These are phyloP conservation scores for Termitomyces sp. DNA, from an alignment of 768 basidiomycete species.

Conservation along the genomic window DNA sequence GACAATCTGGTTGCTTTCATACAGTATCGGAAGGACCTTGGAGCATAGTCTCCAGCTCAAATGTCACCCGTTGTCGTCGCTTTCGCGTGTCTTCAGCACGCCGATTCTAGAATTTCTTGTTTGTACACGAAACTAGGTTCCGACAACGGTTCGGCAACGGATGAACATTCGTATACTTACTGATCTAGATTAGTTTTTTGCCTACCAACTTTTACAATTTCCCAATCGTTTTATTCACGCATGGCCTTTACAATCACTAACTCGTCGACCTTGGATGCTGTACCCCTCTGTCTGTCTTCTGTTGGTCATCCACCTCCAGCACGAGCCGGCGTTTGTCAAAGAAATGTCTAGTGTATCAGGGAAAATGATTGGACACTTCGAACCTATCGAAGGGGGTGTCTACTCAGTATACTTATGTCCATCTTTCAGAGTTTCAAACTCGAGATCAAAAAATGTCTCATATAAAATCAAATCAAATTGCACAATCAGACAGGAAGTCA, in stretches of 20 bases:
- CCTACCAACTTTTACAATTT: neutral
- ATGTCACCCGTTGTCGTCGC: neutral
- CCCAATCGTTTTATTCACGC: neutral
- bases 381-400: no score
- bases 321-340: no score
- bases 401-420: no score
- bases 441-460: no score
- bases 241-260: slow-evolving; percentile 15
- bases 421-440: no score
- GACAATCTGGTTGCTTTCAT: slow-evolving; percentile 76
- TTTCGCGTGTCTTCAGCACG: no score
- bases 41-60: slow-evolving; percentile 21
- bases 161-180: no score
- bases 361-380: no score
- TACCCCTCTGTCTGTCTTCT: slow-evolving; percentile 31
- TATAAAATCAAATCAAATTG: neutral
- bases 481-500: neutral
- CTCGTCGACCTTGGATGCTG: slow-evolving; percentile 24
- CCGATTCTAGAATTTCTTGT: neutral
- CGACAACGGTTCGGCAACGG: neutral
- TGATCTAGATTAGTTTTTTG: neutral
- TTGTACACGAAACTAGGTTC: neutral
- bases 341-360: slow-evolving; percentile 13
- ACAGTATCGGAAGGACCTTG: slow-evolving; percentile 58
- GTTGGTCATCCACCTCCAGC: no score